Conservation (phyloP, 768 basidiomycete species). For the Boletus pseudopeckii region DNA sequence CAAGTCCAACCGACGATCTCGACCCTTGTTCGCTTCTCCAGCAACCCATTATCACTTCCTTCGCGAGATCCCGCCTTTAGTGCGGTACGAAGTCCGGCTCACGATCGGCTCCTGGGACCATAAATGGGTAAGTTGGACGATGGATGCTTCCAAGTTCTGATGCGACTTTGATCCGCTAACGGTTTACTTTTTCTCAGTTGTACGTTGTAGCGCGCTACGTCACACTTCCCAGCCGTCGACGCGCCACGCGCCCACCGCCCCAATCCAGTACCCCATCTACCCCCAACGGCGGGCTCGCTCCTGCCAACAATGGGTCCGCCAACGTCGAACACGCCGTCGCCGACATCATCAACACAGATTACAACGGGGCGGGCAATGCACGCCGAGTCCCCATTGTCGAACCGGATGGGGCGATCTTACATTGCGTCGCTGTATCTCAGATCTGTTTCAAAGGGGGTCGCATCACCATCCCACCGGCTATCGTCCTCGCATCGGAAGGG, state of each 20-base stretch:
- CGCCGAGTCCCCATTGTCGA: slow-evolving; percentile 17
- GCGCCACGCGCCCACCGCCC: slow-evolving; percentile 9
- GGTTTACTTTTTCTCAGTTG: slow-evolving; percentile 36
- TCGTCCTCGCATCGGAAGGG: slow-evolving; percentile 61
- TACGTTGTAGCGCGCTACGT: slow-evolving; percentile 65
- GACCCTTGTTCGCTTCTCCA: slow-evolving; percentile 16
- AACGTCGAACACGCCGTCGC: slow-evolving; percentile 14
- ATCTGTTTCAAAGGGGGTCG: slow-evolving; percentile 68
- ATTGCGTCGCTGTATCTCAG: slow-evolving; percentile 63
- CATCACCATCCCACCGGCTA: slow-evolving; percentile 67
- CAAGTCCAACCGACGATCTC: not conserved
- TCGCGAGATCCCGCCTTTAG: slow-evolving; percentile 64
- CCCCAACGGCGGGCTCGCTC: slow-evolving; percentile 2
- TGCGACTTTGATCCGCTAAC: not conserved
- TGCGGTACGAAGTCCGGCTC: slow-evolving; percentile 58
- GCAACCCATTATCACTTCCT: slow-evolving; percentile 69
- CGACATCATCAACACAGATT: slow-evolving; percentile 4
- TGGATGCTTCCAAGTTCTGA: not conserved
- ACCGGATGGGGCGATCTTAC: slow-evolving; percentile 51
- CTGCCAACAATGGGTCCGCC: slow-evolving; percentile 4
- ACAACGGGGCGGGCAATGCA: not conserved
- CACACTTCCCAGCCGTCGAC: slow-evolving; percentile 40
- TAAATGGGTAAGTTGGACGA: slow-evolving; percentile 61
- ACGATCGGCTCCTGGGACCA: slow-evolving; percentile 64
- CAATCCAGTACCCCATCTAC: slow-evolving; percentile 27